Base-by-base conservation (phyloP, 1,284 basidiomycete genomes). In the Cerioporus squamosus region DNA sequence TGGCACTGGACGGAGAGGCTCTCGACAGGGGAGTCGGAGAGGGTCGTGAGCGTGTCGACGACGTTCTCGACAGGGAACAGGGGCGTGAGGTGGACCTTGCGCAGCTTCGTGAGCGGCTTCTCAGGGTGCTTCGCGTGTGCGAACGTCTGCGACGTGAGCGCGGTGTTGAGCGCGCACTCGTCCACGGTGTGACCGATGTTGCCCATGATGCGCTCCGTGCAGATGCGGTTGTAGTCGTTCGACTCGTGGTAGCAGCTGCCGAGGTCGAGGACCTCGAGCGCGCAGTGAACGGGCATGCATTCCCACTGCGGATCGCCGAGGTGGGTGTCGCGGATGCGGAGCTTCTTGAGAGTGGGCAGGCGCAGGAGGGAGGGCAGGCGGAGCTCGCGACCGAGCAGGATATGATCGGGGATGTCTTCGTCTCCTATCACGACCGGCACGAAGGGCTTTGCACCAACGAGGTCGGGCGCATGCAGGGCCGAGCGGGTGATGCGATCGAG, bases 251-350 rank as follows among this genome's bases (percentile, higher is more conserved):
- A 79, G 72, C 82, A 86, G 66, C 79, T 80, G 36, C 85, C 85
- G 42, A 88, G 77, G 67, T 87, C 84, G 50, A 88, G 77, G 38
- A 83, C 74, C 61, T 86, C 75, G 42, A 88, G 77, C 17, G 77
- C 77, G 68, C 83, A 85, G 23, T 69, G 69, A 50, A 82, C 75
- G 29, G 79, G 75, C 9, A 77, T 77, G 33, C 76, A 75, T 18
- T 77, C 72, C 84, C 86, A 88, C 26, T 75, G 75, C 39, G 77
- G 76, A 70, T 87, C 84, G 24, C 88, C 88, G 55, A 91, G 80
- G 71, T 88, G 87, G 0, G 87, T 90, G 67, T 90, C 87, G 51
- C 80, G 81, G 63, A 91, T 84, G 52, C 79, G 78, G 61, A 91
- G 84, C 60, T 80, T 81, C 42, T 77, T 80, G 43, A 91, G 81